phyloP scores from a whole-genome alignment of 208 protist species.

The Crithidia bombi region DNA sequence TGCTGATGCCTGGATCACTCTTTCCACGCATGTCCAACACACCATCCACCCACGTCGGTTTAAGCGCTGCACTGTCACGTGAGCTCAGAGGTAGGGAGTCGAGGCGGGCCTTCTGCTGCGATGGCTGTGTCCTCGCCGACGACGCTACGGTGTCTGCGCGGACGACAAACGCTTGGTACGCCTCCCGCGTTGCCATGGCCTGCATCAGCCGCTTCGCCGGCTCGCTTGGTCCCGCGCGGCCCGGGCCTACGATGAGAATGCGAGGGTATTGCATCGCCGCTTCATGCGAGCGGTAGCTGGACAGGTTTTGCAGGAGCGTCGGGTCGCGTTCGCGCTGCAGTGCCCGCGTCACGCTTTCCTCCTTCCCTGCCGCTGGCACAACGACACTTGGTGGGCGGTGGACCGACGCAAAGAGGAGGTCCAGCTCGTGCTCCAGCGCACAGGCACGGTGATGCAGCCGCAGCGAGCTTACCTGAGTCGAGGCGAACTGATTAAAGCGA shows the following conservation, averaged over 20 bases:
- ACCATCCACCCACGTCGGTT: conserved; percentile 21
- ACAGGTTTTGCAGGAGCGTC: conserved; percentile 17
- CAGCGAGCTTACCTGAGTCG: conserved; percentile 73
- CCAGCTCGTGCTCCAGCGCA: conserved; percentile 67
- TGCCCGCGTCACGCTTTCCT: no score
- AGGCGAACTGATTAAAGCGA: conserved; percentile 52
- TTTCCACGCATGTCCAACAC: conserved; percentile 13
- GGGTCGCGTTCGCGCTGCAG: conserved; percentile 23
- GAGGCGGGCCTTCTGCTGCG: background rate
- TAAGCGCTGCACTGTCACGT: background rate
- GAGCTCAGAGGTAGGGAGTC: background rate
- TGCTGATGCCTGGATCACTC: background rate
- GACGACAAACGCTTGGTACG: conserved; percentile 54
- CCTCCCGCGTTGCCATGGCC: conserved; percentile 39
- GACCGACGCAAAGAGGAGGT: conserved; percentile 49
- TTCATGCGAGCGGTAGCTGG: conserved; percentile 27
- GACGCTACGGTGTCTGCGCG: background rate
- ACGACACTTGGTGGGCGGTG: background rate
- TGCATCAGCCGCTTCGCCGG: conserved; percentile 45
- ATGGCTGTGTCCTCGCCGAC: no score
- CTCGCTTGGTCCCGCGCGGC: conserved; percentile 26
- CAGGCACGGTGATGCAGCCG: conserved; percentile 66
- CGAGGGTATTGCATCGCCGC: conserved; percentile 60
- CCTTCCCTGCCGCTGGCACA: conserved; percentile 6
- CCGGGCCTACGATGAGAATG: conserved; percentile 73